Percentiles rank a stretch among this genome's conserved stretches.
phyloP scores from a whole-genome alignment of 2,329 filamentous ascomycete genomes.

The Pseudocercospora fuligena region DNA sequence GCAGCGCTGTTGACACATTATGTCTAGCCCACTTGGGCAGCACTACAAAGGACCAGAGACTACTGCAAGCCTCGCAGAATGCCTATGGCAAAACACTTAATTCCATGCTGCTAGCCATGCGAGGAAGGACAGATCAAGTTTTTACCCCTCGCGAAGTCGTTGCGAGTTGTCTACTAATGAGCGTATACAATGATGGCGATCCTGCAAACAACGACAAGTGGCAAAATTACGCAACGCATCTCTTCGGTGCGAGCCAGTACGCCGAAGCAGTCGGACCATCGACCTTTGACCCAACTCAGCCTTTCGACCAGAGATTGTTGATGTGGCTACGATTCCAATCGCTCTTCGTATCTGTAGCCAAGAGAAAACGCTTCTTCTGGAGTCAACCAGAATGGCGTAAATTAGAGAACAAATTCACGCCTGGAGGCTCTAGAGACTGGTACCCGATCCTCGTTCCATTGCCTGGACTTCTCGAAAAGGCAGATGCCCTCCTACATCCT shows the following conservation, averaged over 20 bases:
- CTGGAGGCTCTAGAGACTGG: constrained; percentile 17
- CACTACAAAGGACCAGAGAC: constrained; percentile 12
- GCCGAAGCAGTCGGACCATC: constrained; percentile 18
- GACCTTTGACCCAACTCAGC: constrained; percentile 15
- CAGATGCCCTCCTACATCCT: constrained; percentile 10
- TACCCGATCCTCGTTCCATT: constrained; percentile 18
- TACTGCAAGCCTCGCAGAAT: constrained; percentile 21
- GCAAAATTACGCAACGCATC: constrained; percentile 21
- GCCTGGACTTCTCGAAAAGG: constrained; percentile 16
- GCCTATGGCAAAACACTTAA: constrained; percentile 17
- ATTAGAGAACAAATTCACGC: constrained; percentile 13
- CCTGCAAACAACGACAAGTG: constrained; percentile 6
- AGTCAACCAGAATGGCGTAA: constrained; percentile 15
- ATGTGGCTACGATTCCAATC: constrained; percentile 21
- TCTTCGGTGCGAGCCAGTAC: constrained; percentile 22
- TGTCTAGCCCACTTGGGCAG: constrained; percentile 21
- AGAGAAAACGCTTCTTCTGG: constrained; percentile 18
- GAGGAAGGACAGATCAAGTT: constrained; percentile 6
- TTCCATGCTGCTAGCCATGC: constrained; percentile 15
- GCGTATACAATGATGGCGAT: constrained; percentile 19
- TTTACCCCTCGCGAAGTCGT: constrained; percentile 17
- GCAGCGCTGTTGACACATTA: constrained; percentile 21
- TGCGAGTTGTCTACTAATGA: constrained; percentile 20
- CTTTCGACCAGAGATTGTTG: constrained; percentile 21
- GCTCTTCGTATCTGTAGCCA: constrained; percentile 19